Evolutionary conservation across 23 red algal species (phyloP).

Genomic region (Agarophyton chilense): DNA sequence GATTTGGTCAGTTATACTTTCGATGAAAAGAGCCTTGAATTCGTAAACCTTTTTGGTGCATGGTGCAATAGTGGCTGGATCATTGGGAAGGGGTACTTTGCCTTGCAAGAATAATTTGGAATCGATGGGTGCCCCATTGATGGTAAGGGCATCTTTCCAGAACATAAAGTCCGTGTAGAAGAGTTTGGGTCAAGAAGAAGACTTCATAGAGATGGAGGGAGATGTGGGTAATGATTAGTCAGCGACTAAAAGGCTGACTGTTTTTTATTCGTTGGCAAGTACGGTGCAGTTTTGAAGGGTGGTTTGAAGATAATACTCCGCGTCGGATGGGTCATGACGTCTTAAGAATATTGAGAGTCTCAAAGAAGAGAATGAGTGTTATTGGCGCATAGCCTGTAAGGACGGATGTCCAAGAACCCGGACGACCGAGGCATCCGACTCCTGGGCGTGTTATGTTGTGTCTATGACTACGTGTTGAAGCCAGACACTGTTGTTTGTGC

Average conservation of each 20-base stretch:
- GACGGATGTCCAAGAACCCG: not conserved
- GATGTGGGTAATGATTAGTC: not conserved
- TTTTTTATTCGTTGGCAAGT: not conserved
- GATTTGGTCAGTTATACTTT: not conserved
- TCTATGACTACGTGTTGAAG: no score
- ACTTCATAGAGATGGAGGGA: not conserved
- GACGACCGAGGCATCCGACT: no score
- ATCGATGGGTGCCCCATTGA: not conserved
- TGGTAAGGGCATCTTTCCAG: not conserved
- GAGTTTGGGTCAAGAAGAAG: not conserved
- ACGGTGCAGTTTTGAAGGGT: not conserved
- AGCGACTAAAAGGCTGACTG: conserved; percentile 16
- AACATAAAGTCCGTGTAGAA: not conserved
- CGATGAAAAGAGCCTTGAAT: not conserved
- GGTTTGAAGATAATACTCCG: not conserved
- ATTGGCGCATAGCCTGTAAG: conserved; percentile 26
- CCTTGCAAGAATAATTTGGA: not conserved
- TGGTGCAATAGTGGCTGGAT: not conserved
- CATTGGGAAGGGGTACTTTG: not conserved
- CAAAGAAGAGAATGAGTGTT: not conserved
- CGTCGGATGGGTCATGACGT: not conserved
- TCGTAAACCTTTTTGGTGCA: not conserved
- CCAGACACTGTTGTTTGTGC: no score
- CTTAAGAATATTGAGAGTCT: conserved; percentile 14
- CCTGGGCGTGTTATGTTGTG: no score